Conservation (phyloP, 2,329 filamentous ascomycete species). For the Neonectria magnoliae region DNA sequence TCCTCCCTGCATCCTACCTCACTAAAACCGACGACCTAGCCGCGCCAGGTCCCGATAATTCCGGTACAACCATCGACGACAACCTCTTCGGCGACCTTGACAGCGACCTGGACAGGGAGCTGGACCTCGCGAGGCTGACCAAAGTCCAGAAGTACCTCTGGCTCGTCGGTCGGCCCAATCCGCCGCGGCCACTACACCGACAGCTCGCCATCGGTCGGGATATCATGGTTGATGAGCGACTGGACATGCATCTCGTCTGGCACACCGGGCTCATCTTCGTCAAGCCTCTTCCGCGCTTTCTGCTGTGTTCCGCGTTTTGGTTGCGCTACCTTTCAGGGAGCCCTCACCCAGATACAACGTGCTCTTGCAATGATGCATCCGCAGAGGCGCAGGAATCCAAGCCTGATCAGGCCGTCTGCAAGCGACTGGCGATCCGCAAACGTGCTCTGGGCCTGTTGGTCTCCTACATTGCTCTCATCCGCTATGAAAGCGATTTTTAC, state of each 20-base stretch:
- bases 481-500: slow-evolving; percentile 9
- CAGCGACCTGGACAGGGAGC: background rate
- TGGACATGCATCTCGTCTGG: slow-evolving; percentile 48
- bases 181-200: slow-evolving; percentile 1
- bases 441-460: slow-evolving; percentile 6
- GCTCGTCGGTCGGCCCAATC: slow-evolving; percentile 1
- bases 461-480: slow-evolving; percentile 6
- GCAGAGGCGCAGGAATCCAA: background rate
- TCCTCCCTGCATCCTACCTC: background rate
- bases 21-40: background rate
- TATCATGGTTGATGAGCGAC: slow-evolving; percentile 20
- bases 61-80: background rate
- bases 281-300: slow-evolving; percentile 49
- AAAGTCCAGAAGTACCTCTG: background rate
- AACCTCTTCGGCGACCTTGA: background rate
- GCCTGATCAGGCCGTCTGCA: background rate
- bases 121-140: slow-evolving; percentile 2
- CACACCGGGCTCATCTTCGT: slow-evolving; percentile 42
- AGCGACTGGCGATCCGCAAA: background rate
- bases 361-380: background rate
- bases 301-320: slow-evolving; percentile 32
- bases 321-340: background rate
- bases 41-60: background rate
- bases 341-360: background rate
- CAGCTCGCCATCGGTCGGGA: slow-evolving; percentile 2